Base-by-base conservation (phyloP, 2,329 filamentous ascomycete species). In the Colletotrichum ledebouriae region DNA sequence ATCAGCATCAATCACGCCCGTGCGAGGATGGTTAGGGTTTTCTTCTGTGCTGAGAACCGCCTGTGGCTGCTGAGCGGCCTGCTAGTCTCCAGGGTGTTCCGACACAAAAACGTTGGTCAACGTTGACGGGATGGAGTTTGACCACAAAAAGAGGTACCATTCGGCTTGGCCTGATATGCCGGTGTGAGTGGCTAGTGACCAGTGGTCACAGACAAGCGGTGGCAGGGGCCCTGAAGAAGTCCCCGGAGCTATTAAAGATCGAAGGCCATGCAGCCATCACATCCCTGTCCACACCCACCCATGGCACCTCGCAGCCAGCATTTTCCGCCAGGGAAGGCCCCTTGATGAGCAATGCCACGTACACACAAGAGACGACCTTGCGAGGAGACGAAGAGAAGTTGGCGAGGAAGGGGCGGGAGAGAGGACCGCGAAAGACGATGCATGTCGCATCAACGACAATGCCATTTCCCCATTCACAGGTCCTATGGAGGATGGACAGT, bases 241-340 rank as follows among this genome's bases (percentile, higher is more conserved):
- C 68, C 70, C 70, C 70, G 70, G 67, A 59, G 63, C 70, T 67
- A 61, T 67, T 70, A 63, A 68, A 71, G 70, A 71, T 71, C 70
- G 70, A 70, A 71, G 63, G 59, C 49, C 67, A 67, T 69, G 67
- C 67, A 69, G 46, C 67, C 67, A 67, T 67, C 63, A 58, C 52
- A 69, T 67, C 67, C 67, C 58, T 67, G 67, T 67, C 44, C 58
- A 59, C 67, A 69, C 67, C 67, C 65, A 65, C 60, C 39, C 42
- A 63, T 39, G 67, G 58, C 67, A 58, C 57, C 63, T 67, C 57
- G 59, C 67, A 63, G 64, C 63, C 37, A 69, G 67, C 58, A 58
- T 63, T 69, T 69, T 63, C 57, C 58, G 63, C 58, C 67, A 69
- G 52, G 67, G 63, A 69, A 69, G 39, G 52, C 69, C 69, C 65